Base-by-base conservation (phyloP, 805 yeast genomes). In the Metschnikowia reukaufii region DNA sequence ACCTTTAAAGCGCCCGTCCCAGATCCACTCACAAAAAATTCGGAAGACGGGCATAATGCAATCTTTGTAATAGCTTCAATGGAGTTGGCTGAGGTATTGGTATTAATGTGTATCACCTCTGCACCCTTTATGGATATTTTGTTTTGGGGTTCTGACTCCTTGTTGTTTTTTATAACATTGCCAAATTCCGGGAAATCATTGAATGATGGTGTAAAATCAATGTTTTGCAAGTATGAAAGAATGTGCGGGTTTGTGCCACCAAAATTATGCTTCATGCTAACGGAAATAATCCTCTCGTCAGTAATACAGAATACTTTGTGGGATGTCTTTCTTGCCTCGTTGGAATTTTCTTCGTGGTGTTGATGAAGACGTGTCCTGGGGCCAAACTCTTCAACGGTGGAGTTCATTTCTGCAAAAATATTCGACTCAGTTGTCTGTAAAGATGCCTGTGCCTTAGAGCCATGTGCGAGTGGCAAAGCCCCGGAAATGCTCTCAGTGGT, bases 11-110 rank as follows among this genome's bases (percentile, higher is more conserved):
- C 60, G 0, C 97, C 96, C 23, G 77, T 76, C 39, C 83, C 86
- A 6, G 94, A 88, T 2, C 90, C 96, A 1, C 94, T 83, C 2
- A 89, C 68, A 52, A 92, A 82, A 52, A 79, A 84, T 19, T 78
- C 77, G 13, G 81, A 76, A 23, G 84, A 82, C 0, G 85, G 82
- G 4, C 87, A 75, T 0, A 79, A 76, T 1, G 74, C 78, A 7
- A 89, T 60, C 21, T 83, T 67, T 18, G 74, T 81, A n/a, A 90
- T 70, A 1, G 65, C 63, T 36, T 67, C 73, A 8, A 61, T 58
- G 1, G 53, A 51, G 6, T 53, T 55, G 2, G 81, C 42, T 0
- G 79, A 72, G n/a, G 68, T 68, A 57, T 84, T 89, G 36, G 86
- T 88, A 33, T 78, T 72, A 39, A 88, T 67, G 18, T 46, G 49